Percentiles rank a stretch among this genome's conserved stretches.
Evolutionary conservation across 2,329 filamentous ascomycete genomes (phyloP).

Genomic region (Alternaria sp.): DNA sequence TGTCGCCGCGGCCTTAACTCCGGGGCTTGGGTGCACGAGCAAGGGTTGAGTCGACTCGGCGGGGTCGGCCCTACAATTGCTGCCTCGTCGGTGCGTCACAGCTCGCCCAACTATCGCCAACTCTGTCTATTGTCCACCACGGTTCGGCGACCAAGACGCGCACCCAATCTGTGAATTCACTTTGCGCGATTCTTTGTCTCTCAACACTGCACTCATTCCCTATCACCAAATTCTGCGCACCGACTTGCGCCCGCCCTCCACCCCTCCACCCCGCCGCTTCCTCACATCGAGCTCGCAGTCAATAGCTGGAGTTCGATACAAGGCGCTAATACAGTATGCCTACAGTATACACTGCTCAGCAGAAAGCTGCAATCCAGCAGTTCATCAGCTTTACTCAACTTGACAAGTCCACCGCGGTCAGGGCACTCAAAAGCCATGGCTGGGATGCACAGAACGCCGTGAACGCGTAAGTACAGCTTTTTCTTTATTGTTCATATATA

Average conservation of each 20-base stretch:
- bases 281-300: constrained; percentile 1
- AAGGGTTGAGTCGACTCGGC: constrained; percentile 19
- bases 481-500: not conserved
- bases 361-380: constrained; percentile 55
- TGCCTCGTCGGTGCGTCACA: constrained; percentile 30
- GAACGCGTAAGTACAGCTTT: constrained; percentile 52
- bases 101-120: constrained; percentile 16
- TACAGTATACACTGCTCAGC: constrained; percentile 53
- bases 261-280: constrained; percentile 7
- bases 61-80: constrained; percentile 20
- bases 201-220: not conserved
- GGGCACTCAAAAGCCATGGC: constrained; percentile 53
- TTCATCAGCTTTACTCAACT: constrained; percentile 54
- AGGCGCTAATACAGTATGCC: constrained; percentile 50
- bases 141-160: constrained; percentile 3
- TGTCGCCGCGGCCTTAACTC: constrained; percentile 15
- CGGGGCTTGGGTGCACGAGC: constrained; percentile 7
- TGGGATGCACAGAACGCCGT: constrained; percentile 55
- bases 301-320: not conserved
- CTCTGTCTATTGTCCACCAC: constrained; percentile 2
- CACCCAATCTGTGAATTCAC: not conserved
- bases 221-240: not conserved
- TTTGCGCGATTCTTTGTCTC: not conserved
- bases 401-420: constrained; percentile 53
- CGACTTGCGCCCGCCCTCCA: not conserved